Conservation (phyloP, 2,329 filamentous ascomycete species). For the Pseudogymnoascus sp. region DNA sequence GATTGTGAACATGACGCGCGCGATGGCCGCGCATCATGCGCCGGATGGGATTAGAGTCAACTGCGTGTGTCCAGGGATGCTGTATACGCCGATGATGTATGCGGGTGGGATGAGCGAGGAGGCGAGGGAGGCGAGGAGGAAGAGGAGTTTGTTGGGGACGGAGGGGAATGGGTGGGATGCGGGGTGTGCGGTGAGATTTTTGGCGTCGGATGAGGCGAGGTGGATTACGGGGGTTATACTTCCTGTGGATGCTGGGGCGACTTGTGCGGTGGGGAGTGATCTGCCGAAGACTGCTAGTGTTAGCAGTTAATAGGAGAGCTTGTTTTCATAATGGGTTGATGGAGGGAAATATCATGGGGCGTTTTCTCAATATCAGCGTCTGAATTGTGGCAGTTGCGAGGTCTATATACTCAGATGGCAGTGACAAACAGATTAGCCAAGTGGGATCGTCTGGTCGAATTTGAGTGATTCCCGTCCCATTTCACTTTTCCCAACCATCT, state of each 20-base stretch:
- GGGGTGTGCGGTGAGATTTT: constrained; percentile 41
- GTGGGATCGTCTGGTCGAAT: neutral
- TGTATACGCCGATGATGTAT: constrained; percentile 44
- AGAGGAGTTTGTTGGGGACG: constrained; percentile 44
- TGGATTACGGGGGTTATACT: constrained; percentile 43
- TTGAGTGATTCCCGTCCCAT: neutral
- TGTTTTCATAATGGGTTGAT: neutral
- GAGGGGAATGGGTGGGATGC: constrained; percentile 48
- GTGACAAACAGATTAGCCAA: neutral
- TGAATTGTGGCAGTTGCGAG: neutral
- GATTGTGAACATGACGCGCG: constrained; percentile 46
- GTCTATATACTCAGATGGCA: neutral
- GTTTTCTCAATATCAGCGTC: neutral
- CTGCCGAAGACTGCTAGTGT: constrained; percentile 25
- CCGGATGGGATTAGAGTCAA: constrained; percentile 43
- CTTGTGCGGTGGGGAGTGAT: constrained; percentile 35
- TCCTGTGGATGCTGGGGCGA: constrained; percentile 40
- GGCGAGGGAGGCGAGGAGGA: constrained; percentile 30
- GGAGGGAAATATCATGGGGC: neutral
- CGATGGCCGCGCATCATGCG: constrained; percentile 47
- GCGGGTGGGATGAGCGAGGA: constrained; percentile 32
- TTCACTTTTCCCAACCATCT: neutral
- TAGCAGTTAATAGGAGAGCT: neutral
- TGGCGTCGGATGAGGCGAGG: constrained; percentile 42
- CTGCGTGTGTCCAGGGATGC: constrained; percentile 46